phyloP scores from a whole-genome alignment of 2,329 filamentous ascomycete genomes.

The Clonostachys sp. region DNA sequence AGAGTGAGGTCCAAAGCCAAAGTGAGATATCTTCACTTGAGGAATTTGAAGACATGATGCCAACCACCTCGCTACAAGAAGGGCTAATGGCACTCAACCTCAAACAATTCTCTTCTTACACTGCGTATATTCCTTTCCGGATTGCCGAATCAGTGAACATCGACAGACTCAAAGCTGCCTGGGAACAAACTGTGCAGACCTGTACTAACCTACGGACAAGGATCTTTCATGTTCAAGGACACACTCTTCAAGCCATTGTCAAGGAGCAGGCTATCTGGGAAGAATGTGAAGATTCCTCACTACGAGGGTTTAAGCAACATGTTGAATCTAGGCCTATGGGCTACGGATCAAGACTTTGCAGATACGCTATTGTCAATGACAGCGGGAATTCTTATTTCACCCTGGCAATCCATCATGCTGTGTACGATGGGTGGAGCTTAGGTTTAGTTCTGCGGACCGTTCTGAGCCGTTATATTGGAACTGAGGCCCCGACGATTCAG shows the following conservation, averaged over 20 bases:
- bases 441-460: slow-evolving; percentile 44
- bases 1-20: neutral
- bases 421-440: slow-evolving; percentile 56
- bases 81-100: slow-evolving; percentile 24
- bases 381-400: slow-evolving; percentile 7
- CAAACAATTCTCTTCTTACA: slow-evolving; percentile 21
- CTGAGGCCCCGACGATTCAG: neutral
- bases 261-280: slow-evolving; percentile 2
- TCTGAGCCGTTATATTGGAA: neutral
- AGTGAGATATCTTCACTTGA: slow-evolving; percentile 1
- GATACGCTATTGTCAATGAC: neutral
- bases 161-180: slow-evolving; percentile 4
- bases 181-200: slow-evolving; percentile 3
- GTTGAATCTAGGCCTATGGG: slow-evolving; percentile 1
- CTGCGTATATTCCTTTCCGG: slow-evolving; percentile 15
- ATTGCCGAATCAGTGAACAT: slow-evolving; percentile 9
- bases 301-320: neutral
- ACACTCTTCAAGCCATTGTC: slow-evolving; percentile 5
- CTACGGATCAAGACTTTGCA: slow-evolving; percentile 1
- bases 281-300: neutral
- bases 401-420: slow-evolving; percentile 15
- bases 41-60: slow-evolving; percentile 22
- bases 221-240: slow-evolving; percentile 4
- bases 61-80: slow-evolving; percentile 28
- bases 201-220: slow-evolving; percentile 3